Conservation (phyloP, 1,139 yeast species). For the Lipomyces yarrowii region DNA sequence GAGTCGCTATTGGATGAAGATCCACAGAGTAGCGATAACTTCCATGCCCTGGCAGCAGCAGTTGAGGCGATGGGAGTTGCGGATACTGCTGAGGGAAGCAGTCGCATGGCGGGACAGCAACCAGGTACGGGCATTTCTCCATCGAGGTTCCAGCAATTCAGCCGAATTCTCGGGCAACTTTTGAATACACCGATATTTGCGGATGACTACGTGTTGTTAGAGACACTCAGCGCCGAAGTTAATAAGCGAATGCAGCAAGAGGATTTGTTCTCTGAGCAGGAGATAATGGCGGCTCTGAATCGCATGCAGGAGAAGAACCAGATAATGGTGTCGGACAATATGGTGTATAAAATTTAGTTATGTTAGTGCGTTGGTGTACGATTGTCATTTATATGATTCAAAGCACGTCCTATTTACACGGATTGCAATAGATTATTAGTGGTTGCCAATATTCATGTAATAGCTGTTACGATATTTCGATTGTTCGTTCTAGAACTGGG, state of each 20-base stretch:
- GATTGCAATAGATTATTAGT: no score
- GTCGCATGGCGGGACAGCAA: constrained; percentile 31
- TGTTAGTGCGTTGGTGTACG: neutral
- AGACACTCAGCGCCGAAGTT: constrained; percentile 39
- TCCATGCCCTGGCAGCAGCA: constrained; percentile 33
- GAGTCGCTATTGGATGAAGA: constrained; percentile 12
- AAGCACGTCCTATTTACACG: no score
- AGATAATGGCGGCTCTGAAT: constrained; percentile 44
- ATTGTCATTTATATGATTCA: neutral
- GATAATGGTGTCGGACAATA: constrained; percentile 38
- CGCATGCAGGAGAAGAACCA: constrained; percentile 44
- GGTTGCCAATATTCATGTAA: no score
- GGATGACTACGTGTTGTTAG: constrained; percentile 39
- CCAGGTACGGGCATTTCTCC: constrained; percentile 40
- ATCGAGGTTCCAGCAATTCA: constrained; percentile 40
- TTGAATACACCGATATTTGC: constrained; percentile 40
- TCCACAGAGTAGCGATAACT: constrained; percentile 35
- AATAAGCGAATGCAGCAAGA: constrained; percentile 43
- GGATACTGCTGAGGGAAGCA: constrained; percentile 30
- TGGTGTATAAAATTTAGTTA: constrained; percentile 31
- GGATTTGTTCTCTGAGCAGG: constrained; percentile 43
- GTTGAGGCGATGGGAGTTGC: constrained; percentile 29
- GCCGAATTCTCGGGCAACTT: constrained; percentile 41
- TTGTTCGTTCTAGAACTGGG: no score
- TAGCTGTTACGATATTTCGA: no score